phyloP scores from a whole-genome alignment of 495 filamentous ascomycete species.

The Astrothelium subdiscretum region DNA sequence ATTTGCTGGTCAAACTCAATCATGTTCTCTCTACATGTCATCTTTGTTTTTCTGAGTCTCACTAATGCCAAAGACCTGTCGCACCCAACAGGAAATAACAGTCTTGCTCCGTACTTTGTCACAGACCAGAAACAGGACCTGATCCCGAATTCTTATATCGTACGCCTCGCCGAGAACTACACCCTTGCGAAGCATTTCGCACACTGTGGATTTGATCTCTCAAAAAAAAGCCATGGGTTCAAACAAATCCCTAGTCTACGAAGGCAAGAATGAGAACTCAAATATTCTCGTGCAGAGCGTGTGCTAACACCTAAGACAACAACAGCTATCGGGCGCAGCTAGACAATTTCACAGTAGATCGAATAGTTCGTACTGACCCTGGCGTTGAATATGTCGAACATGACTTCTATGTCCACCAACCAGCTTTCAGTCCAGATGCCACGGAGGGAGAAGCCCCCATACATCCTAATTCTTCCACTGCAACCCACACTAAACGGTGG shows the following conservation, averaged over 20 bases:
- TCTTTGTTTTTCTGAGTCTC: neutral
- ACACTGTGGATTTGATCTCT: neutral
- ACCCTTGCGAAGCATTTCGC: neutral
- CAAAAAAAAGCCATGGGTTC: neutral
- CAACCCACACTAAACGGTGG: neutral
- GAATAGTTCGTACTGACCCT: neutral
- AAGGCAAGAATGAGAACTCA: neutral
- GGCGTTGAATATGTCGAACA: neutral
- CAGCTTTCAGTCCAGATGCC: neutral
- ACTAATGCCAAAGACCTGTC: neutral
- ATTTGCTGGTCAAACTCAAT: neutral
- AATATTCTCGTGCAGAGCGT: neutral
- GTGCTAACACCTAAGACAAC: neutral
- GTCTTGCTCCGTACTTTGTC: neutral
- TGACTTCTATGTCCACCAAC: neutral
- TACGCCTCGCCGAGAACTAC: neutral
- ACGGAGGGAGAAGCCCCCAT: neutral
- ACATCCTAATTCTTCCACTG: neutral
- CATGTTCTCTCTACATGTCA: neutral
- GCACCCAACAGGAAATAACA: neutral
- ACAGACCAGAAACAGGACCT: neutral
- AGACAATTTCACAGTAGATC: neutral
- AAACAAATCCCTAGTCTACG: neutral
- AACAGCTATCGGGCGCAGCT: neutral
- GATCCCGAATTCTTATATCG: neutral